A percentile compares a stretch with the other conserved stretches of the same genome.
Evolutionary conservation across 106 monocot species (phyloP).

Genomic region (Xerophyta viscosa): DNA sequence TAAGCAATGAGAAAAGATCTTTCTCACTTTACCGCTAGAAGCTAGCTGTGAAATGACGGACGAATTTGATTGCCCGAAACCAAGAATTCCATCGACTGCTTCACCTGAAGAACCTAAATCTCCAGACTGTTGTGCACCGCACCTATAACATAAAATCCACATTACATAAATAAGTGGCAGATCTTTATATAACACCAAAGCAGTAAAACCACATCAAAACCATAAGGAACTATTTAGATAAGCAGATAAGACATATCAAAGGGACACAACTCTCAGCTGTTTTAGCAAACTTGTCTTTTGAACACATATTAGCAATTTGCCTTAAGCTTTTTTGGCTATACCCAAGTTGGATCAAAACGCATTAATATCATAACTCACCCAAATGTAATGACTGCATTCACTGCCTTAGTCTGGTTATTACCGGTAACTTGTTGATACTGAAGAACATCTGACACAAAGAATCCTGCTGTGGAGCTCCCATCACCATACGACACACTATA

Average conservation of each 20-base stretch:
- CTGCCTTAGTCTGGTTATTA: conserved; percentile 42
- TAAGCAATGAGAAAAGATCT: conserved; percentile 91
- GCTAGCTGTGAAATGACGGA: conserved; percentile 84
- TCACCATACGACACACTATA: conserved; percentile 79
- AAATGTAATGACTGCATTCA: conserved; percentile 62
- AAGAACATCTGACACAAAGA: conserved; percentile 48
- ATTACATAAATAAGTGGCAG: background rate
- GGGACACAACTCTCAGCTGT: too few species aligned
- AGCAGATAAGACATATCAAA: too few species aligned
- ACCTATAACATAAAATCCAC: conserved; percentile 29
- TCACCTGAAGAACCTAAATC: conserved; percentile 67
- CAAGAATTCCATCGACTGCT: conserved; percentile 90
- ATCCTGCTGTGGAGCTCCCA: conserved; percentile 71
- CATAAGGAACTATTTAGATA: too few species aligned
- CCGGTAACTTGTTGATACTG: conserved; percentile 61
- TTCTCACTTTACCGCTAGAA: conserved; percentile 68
- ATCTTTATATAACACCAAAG: too few species aligned
- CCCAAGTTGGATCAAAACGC: too few species aligned
- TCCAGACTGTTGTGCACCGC: conserved; percentile 61
- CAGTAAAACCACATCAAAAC: too few species aligned
- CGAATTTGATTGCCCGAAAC: conserved; percentile 88
- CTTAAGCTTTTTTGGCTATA: too few species aligned
- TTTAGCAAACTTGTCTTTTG: too few species aligned
- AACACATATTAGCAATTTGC: too few species aligned
- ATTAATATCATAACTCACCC: conserved; percentile 51